Conservation (phyloP, 768 basidiomycete genomes). For the Rhodosporidiobolus sp. region DNA sequence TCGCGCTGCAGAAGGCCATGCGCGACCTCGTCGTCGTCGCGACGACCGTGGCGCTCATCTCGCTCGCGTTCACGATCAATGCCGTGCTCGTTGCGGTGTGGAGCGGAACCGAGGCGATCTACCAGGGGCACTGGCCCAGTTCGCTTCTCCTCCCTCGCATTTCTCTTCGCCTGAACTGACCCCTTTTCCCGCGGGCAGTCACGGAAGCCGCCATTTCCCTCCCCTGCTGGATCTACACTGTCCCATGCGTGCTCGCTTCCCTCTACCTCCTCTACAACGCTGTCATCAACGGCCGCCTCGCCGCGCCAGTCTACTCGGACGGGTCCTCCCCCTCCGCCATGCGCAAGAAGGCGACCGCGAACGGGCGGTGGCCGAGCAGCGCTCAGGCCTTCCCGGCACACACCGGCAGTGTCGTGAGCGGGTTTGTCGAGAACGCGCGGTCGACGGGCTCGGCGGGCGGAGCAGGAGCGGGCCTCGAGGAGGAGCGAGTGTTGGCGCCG, state of each 20-base stretch:
- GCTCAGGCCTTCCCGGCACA: too few relatives aligned
- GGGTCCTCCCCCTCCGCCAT: too few relatives aligned
- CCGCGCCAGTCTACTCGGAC: neutral
- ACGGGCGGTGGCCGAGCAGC: neutral
- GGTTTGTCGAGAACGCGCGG: too few relatives aligned
- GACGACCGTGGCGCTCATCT: neutral
- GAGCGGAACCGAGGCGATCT: too few relatives aligned
- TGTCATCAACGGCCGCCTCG: too few relatives aligned
- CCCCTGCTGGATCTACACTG: neutral
- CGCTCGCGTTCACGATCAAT: neutral
- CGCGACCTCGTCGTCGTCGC: neutral
- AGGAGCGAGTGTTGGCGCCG: too few relatives aligned
- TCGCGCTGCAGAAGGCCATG: constrained; percentile 8
- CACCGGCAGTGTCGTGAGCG: too few relatives aligned
- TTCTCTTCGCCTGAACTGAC: neutral
- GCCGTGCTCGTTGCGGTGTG: too few relatives aligned
- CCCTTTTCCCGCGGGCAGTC: neutral
- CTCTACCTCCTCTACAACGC: neutral
- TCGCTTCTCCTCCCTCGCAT: neutral
- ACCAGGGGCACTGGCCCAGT: too few relatives aligned
- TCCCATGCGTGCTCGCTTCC: too few relatives aligned
- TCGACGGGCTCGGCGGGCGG: too few relatives aligned
- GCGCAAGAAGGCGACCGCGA: neutral
- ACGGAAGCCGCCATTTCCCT: neutral
- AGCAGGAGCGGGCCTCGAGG: too few relatives aligned